Evolutionary conservation across 2,329 filamentous ascomycete genomes (phyloP).

Genomic region (Ambrosiella cleistominuta): DNA sequence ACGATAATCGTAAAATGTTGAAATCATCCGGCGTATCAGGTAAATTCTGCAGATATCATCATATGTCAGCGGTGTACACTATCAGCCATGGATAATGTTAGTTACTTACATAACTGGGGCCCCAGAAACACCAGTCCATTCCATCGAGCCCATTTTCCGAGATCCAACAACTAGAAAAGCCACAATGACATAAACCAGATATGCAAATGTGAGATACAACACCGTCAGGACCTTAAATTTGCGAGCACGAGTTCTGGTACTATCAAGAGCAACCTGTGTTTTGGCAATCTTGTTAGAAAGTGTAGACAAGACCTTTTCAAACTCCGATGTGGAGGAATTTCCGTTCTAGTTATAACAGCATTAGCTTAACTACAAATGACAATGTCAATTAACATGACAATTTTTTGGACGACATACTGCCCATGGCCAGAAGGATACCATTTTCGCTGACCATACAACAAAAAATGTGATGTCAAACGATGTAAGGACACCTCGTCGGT

Average conservation of each 20-base stretch:
- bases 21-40: constrained; percentile 45
- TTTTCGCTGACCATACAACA: constrained; percentile 20
- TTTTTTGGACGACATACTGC: constrained; percentile 34
- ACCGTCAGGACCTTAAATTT: constrained; percentile 75
- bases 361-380: too few species aligned
- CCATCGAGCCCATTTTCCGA: constrained; percentile 54
- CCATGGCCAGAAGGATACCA: constrained; percentile 82
- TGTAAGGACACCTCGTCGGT: too few species aligned
- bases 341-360: too few species aligned
- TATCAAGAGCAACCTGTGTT: constrained; percentile 56
- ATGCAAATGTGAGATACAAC: constrained; percentile 77
- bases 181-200: constrained; percentile 71
- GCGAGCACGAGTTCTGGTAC: constrained; percentile 51
- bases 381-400: neutral
- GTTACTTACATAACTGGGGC: constrained; percentile 55
- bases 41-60: constrained; percentile 49
- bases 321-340: constrained; percentile 63
- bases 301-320: constrained; percentile 75
- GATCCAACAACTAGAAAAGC: constrained; percentile 72
- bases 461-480: neutral
- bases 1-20: constrained; percentile 64
- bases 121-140: constrained; percentile 63
- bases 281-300: constrained; percentile 69
- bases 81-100: neutral
- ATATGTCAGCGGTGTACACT: neutral